Base-by-base conservation (phyloP, 106 monocot genomes). In the Apostasia shenzhenica region DNA sequence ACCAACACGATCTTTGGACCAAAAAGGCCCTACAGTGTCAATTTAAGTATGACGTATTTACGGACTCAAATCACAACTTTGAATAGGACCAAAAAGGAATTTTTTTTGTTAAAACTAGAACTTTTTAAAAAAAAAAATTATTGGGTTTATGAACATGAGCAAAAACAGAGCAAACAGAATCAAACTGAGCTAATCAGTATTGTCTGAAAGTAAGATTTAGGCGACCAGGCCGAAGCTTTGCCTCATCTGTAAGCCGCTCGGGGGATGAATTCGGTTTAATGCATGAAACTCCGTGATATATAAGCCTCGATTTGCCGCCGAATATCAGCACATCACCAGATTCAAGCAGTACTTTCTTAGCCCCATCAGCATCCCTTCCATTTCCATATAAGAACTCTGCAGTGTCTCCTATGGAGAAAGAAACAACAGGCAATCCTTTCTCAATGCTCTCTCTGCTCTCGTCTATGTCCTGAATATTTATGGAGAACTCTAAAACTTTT, bases 321-420 rank as follows among this genome's bases (percentile, higher is more conserved):
- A 89, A 89, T 67, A 89, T 77, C 6, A 89, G 11, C 5, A 85
- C 85, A 78, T 89, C 89, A 40, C 82, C 89, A 11, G 82, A 85
- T 54, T 89, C 85, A 13, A 89, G 82, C 13, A 72, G 14, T 48
- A 89, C 66, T 51, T 48, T 72, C 2, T 72, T 57, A 70, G 89
- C 78, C 7, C 40, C 73, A 9, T 75, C 64, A 6, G 4, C 67
- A 61, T 84, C 71, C 56, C 84, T 82, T 39, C 7, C 55, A 13
- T 73, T 67, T 47, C 75, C 77, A 61, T 80, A 89, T 8, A 79
- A 57, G 54, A 88, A 88, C 61, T 82, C 79, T 0, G 84, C 81
- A 9, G 88, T 76, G 50, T 89, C 85, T 2, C 89, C 89, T 52
- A 89, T 42, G 3, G 89, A 89, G 62, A 89, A 82, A 7, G 89